These are phyloP conservation scores for Cardamine resedifolia DNA, from an alignment of 345 rosid genomes.

Conservation along the genomic window DNA sequence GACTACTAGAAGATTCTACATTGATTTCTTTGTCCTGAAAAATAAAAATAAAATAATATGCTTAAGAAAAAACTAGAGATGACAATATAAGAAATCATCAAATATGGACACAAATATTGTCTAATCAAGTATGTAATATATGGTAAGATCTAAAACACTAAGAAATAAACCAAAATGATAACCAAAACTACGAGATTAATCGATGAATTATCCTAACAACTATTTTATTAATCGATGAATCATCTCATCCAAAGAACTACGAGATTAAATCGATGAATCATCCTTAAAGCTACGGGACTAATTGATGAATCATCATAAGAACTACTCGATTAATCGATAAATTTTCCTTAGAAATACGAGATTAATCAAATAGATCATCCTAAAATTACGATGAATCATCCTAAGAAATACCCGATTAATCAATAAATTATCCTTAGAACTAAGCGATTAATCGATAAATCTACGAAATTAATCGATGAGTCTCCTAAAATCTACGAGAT, in stretches of 20 bases:
- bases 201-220: neutral
- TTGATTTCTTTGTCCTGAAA: constrained; percentile 7
- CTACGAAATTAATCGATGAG: neutral
- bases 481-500: neutral
- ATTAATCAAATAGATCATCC: too few species aligned
- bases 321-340: neutral
- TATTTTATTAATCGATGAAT: too few species aligned
- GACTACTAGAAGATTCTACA: constrained; percentile 18
- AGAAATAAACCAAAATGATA: neutral
- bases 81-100: too few species aligned
- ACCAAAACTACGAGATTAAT: neutral
- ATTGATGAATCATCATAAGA: neutral
- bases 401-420: neutral
- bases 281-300: neutral
- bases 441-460: neutral
- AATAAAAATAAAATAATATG: neutral
- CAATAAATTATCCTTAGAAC: too few species aligned
- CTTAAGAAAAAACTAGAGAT: neutral
- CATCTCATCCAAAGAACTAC: too few species aligned
- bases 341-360: too few species aligned
- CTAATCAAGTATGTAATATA: constrained; percentile 12
- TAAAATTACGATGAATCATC: neutral
- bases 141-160: neutral
- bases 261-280: neutral
- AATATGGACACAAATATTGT: too few species aligned